phyloP scores from a whole-genome alignment of 345 rosid genomes.

The Gynandropsis gynandra region DNA sequence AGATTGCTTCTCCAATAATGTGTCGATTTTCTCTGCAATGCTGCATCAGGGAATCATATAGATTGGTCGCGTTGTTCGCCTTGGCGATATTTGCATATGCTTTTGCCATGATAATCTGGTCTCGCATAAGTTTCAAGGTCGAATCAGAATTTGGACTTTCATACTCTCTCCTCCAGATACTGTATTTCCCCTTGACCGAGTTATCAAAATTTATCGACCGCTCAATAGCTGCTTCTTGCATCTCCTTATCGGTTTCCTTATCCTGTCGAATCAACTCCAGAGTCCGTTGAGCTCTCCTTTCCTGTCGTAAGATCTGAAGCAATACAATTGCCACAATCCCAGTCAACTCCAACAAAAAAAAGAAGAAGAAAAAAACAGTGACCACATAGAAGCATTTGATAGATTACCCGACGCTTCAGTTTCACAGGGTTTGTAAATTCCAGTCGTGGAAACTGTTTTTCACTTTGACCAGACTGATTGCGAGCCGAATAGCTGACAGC shows the following conservation, averaged over 20 bases:
- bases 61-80: slow-evolving; percentile 48
- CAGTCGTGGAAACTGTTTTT: slow-evolving; percentile 22
- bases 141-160: slow-evolving; percentile 82
- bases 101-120: slow-evolving; percentile 94
- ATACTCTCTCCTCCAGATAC: slow-evolving; percentile 91
- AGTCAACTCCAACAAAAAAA: slow-evolving; percentile 17
- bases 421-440: slow-evolving; percentile 60
- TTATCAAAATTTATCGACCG: slow-evolving; percentile 48
- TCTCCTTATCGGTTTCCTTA: slow-evolving; percentile 46
- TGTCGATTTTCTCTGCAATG: slow-evolving; percentile 49
- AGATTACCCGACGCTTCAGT: slow-evolving; percentile 73
- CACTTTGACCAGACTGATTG: too few relatives aligned
- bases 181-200: slow-evolving; percentile 59
- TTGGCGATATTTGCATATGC: slow-evolving; percentile 88
- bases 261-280: slow-evolving; percentile 53
- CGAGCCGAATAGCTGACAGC: too few relatives aligned
- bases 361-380: neutral
- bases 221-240: slow-evolving; percentile 55
- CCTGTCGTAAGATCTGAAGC: slow-evolving; percentile 51
- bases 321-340: slow-evolving; percentile 27
- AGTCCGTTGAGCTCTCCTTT: slow-evolving; percentile 57
- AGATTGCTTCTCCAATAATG: slow-evolving; percentile 66
- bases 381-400: slow-evolving; percentile 17
- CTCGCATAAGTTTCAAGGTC: slow-evolving; percentile 80
- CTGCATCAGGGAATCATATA: slow-evolving; percentile 55